Conservation (phyloP, 164 flowering plant genomes). For the Litsea cubeba region DNA sequence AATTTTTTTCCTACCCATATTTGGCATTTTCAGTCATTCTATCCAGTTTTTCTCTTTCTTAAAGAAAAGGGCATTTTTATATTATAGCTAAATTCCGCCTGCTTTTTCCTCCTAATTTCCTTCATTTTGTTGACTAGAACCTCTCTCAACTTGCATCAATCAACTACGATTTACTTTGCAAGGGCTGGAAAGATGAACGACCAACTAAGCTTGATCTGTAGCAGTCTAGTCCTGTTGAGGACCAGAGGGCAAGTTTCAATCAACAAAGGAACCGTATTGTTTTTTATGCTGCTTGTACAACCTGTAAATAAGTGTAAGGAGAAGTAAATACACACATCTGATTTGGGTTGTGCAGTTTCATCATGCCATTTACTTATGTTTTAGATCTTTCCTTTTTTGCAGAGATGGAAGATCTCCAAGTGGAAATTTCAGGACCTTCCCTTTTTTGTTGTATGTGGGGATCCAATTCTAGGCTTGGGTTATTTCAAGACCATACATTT, state of each 20-base stretch:
- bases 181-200: conserved; percentile 81
- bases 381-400: conserved; percentile 13
- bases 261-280: neutral
- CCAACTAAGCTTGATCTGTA: conserved; percentile 38
- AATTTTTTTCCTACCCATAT: too few relatives aligned
- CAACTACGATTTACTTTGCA: conserved; percentile 85
- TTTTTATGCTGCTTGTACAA: conserved; percentile 27
- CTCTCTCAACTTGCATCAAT: conserved; percentile 96
- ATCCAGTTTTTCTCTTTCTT: too few relatives aligned
- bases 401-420: conserved; percentile 34
- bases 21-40: too few relatives aligned
- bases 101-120: neutral
- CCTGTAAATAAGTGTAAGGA: conserved; percentile 47
- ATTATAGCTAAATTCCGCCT: too few relatives aligned
- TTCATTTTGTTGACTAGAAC: conserved; percentile 42
- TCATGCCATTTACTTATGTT: neutral
- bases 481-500: neutral
- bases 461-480: conserved; percentile 11
- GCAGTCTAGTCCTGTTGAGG: neutral
- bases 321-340: neutral
- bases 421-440: conserved; percentile 27
- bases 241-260: neutral
- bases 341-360: too few relatives aligned
- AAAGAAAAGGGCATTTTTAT: too few relatives aligned
- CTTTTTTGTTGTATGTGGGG: conserved; percentile 2